Base-by-base conservation (phyloP, 352 stramenopile genomes). In the Phytopythium delawarense region DNA sequence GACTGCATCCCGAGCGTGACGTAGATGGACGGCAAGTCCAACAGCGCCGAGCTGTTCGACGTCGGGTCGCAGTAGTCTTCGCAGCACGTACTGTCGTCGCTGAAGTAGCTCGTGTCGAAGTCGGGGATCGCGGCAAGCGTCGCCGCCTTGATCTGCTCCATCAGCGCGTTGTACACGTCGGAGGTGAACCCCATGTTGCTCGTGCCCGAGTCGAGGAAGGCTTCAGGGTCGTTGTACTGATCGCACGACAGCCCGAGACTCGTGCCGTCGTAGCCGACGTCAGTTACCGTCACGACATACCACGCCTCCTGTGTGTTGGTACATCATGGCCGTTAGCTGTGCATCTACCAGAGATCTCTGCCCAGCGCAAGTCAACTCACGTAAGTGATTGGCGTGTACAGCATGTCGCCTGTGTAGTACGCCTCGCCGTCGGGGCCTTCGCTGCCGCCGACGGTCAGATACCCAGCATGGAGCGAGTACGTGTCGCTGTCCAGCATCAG, bases 141-240 rank as follows among this genome's bases (percentile, higher is more conserved):
- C 16, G 73, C 83, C 2, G 73, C 50, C 49, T 78, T 71, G 64
- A 94, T 91, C 64, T 81, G 71, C 23, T 69, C 57, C 74, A 94
- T 87, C 2, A 94, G 70, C 7, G 84, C 74, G 34, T 88, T 89
- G 65, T 94, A 94, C 20, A 93, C 76, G 40, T 80, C 69, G 0
- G 84, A 77, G 12, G 86, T 81, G 62, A 94, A 88, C 21, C 83
- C 76, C 49, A 94, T 69, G 60, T 94, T 94, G 63, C 84, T 94
- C 8, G 86, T 92, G 12, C 86, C 86, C 3, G 84, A 92, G 61
- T 94, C 86, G 13, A 94, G 64, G 56, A 94, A 93, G 12, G 86
- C 80, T 68, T 79, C 68, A 23, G 86, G 86, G 0, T 86, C 69
- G 57, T 94, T 94, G 61, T 90, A 91, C 11, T 73, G 79, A 15